Conservation (phyloP, 305 asterid genomes). For the Fraxinus sp. region DNA sequence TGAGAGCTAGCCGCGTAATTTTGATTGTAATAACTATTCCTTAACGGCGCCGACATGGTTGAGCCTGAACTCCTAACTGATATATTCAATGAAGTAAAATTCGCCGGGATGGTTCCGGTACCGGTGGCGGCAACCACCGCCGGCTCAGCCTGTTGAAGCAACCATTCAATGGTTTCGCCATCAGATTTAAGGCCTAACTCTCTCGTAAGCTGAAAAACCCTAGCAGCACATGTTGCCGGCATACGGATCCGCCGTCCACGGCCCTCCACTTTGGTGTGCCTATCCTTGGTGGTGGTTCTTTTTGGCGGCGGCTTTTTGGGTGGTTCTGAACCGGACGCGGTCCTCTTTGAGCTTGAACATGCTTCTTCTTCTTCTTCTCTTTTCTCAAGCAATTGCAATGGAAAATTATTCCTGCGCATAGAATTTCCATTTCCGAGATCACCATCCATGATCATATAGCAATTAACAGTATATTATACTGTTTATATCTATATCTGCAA, state of each 20-base stretch:
- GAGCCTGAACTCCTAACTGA: conserved; percentile 61
- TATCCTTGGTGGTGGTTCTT: conserved; percentile 47
- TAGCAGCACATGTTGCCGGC: conserved; percentile 76
- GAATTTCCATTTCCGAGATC: conserved; percentile 25
- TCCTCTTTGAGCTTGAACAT: conserved; percentile 27
- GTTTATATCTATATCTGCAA: conserved; percentile 10
- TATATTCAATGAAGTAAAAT: conserved; percentile 55
- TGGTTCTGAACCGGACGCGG: conserved; percentile 4
- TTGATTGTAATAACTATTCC: conserved; percentile 31
- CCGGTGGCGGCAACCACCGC: conserved; percentile 76
- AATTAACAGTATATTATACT: conserved; percentile 10
- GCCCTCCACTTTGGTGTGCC: conserved; percentile 75
- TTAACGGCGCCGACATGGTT: conserved; percentile 44
- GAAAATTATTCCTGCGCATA: conserved; percentile 39
- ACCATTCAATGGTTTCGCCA: conserved; percentile 72
- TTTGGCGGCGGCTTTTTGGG: conserved; percentile 44
- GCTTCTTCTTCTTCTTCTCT: conserved; percentile 25
- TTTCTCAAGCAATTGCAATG: conserved; percentile 53
- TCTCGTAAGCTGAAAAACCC: conserved; percentile 69
- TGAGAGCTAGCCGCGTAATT: conserved; percentile 26
- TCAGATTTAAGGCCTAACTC: conserved; percentile 71
- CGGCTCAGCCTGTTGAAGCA: conserved; percentile 78
- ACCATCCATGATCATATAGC: conserved; percentile 44
- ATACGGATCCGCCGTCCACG: conserved; percentile 71
- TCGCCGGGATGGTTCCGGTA: conserved; percentile 74